Base-by-base conservation (phyloP, 345 rosid genomes). In the Euphorbia pulcherrima region DNA sequence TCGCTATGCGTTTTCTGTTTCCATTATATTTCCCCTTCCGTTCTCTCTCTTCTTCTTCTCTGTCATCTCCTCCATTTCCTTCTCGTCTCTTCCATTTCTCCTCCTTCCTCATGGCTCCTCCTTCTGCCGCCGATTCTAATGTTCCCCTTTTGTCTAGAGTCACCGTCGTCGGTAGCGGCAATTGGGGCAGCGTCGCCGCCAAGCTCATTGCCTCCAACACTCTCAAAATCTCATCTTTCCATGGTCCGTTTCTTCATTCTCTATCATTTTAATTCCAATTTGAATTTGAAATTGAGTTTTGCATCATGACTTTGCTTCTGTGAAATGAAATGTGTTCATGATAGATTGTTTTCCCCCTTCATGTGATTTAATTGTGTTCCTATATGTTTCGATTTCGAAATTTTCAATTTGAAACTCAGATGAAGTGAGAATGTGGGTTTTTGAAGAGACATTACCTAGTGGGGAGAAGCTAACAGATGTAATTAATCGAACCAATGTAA, bases 381-480 rank as follows among this genome's bases (percentile, higher is more conserved):
- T 28, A 41, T 39, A 40, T 18, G 27, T 57, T 64, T 4, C 18
- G 26, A 21, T 20, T 63, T 71, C n/a, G 65, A 52, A 52, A 52
- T 18, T 39, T 63, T 62, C 29, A 18, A 20, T 48, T n/a, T 67
- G 58, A 55, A 80, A 41, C 73, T 72, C 92, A 94, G 99, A 91
- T 89, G 96, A 91, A 85, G 96, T 91, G 75, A 87, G 88, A 81
- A 94, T 94, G 95, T 91, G 97, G 99, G 99, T 94, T 50, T 94
- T 77, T 70, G 93, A 94, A 84, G 97, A 94, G 83, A 81, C 75
- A 60, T 77, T 94, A 69, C 93, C 88, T 13, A 84, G 82, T 74
- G 99, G 99, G 67, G 90, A 86, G 85, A 94, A 86, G 83, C 95
- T 94, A 65, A 86, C 95, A 23, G 95, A 88, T 65, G 92, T 73